A percentile compares a stretch with the other conserved stretches of the same genome.
phyloP scores from a whole-genome alignment of 495 filamentous ascomycete genomes.

The Glarea lozoyensis region DNA sequence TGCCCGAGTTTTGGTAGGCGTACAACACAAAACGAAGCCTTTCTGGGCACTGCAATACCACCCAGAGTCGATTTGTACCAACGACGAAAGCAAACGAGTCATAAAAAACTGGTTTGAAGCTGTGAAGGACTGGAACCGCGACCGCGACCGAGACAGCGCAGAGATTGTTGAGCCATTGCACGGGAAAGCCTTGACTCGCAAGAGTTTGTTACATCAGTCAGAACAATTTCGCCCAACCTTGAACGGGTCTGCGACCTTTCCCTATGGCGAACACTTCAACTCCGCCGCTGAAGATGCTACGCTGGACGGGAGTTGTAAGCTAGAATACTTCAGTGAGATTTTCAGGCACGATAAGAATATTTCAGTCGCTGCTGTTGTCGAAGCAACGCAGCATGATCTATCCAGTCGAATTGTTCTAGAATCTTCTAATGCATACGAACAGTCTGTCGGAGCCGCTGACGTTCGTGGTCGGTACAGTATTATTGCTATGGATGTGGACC shows the following conservation, averaged over 20 bases:
- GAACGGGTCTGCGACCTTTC: conserved; percentile 1
- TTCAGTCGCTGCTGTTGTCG: conserved; percentile 14
- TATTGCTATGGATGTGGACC: conserved; percentile 48
- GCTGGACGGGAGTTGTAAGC: not conserved
- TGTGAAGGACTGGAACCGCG: conserved; percentile 44
- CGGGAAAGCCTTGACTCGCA: conserved; percentile 8
- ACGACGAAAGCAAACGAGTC: conserved; percentile 52
- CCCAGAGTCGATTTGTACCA: conserved; percentile 87
- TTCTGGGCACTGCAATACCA: conserved; percentile 94
- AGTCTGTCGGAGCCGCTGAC: conserved; percentile 3
- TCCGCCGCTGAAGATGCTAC: conserved; percentile 5
- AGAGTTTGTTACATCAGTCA: conserved; percentile 13
- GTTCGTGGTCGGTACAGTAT: conserved; percentile 60
- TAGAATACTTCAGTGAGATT: conserved; percentile 5
- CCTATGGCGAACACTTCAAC: conserved; percentile 1
- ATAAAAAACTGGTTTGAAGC: conserved; percentile 69
- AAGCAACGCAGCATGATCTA: conserved; percentile 7
- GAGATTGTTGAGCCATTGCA: not conserved
- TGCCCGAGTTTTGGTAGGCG: conserved; percentile 67
- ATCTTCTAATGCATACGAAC: conserved; percentile 18
- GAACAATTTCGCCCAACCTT: conserved; percentile 1
- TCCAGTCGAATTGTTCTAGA: conserved; percentile 18
- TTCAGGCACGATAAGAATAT: conserved; percentile 3
- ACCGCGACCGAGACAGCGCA: conserved; percentile 4
- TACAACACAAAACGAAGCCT: conserved; percentile 59